A percentile compares a stretch with the other conserved stretches of the same genome.
Conservation (phyloP, 495 filamentous ascomycete genomes). For the Xylaria venustula region DNA sequence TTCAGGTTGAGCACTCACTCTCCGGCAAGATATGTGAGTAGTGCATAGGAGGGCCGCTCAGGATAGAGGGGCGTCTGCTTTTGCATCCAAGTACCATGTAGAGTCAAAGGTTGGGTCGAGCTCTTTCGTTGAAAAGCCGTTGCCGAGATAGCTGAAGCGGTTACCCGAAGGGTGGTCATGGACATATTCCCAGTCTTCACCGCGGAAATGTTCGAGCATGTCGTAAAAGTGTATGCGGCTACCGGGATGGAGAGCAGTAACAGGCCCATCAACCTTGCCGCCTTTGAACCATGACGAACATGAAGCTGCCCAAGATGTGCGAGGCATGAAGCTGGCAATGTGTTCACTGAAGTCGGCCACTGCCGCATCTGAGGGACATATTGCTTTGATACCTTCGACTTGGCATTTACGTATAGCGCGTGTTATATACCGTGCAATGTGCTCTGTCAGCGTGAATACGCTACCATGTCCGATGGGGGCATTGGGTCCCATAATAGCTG, state of each 20-base stretch:
- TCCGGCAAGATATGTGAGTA: neutral
- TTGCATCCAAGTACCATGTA: constrained; percentile 44
- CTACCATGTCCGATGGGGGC: constrained; percentile 50
- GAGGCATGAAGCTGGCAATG: constrained; percentile 45
- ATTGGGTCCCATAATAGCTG: constrained; percentile 50
- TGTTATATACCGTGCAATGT: constrained; percentile 47
- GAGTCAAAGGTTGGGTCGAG: constrained; percentile 33
- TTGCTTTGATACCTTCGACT: constrained; percentile 39
- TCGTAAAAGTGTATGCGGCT: constrained; percentile 53
- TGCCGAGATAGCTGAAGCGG: constrained; percentile 47
- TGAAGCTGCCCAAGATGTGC: constrained; percentile 43
- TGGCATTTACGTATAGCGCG: constrained; percentile 45
- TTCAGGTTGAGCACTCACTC: too few relatives aligned
- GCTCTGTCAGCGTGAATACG: constrained; percentile 47
- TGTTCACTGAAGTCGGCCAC: constrained; percentile 48
- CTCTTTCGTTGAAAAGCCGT: constrained; percentile 48
- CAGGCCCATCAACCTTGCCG: constrained; percentile 41
- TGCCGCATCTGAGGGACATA: constrained; percentile 39
- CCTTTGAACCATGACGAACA: constrained; percentile 54
- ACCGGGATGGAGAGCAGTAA: constrained; percentile 50
- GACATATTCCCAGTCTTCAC: constrained; percentile 50
- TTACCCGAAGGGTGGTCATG: constrained; percentile 37
- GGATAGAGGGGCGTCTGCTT: constrained; percentile 3
- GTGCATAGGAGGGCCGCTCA: neutral
- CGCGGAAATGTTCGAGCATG: constrained; percentile 45